Conservation (phyloP, 1,284 basidiomycete genomes). For the Cutaneotrichosporon sp. region DNA sequence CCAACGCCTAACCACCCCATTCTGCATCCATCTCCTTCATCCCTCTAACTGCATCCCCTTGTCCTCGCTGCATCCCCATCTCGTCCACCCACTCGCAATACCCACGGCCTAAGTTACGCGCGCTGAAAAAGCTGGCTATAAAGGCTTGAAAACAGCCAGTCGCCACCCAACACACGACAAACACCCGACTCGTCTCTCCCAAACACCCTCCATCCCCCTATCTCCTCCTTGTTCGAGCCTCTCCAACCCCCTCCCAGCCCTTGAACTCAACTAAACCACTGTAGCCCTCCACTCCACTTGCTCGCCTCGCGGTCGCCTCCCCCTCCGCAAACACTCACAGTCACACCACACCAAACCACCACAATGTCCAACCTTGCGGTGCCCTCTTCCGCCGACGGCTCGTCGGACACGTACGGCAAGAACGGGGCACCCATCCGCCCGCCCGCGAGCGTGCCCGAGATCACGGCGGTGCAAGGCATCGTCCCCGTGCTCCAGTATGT, state of each 20-base stretch:
- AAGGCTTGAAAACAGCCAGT: background rate
- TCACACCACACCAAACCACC: background rate
- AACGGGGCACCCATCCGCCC: conserved; percentile 24
- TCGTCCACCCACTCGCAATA: background rate
- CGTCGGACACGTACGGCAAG: conserved; percentile 25
- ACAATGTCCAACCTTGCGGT: conserved; percentile 35
- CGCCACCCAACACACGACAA: conserved; percentile 1
- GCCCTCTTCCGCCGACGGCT: conserved; percentile 17
- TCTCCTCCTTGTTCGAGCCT: background rate
- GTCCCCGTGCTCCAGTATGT: conserved; percentile 83
- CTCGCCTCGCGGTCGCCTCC: background rate
- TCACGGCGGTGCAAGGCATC: conserved; percentile 90
- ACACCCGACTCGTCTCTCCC: background rate
- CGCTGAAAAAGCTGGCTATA: background rate
- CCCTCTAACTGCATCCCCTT: conserved; percentile 1
- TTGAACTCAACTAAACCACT: background rate
- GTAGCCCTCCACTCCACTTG: background rate
- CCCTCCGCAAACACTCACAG: background rate
- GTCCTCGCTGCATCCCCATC: background rate
- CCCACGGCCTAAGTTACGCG: background rate
- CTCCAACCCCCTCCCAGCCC: background rate
- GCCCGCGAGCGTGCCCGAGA: conserved; percentile 58
- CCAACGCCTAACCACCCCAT: background rate
- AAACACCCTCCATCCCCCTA: background rate
- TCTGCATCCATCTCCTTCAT: background rate